Base-by-base conservation (phyloP, 805 yeast genomes). In the Scheffersomyces lignosus region DNA sequence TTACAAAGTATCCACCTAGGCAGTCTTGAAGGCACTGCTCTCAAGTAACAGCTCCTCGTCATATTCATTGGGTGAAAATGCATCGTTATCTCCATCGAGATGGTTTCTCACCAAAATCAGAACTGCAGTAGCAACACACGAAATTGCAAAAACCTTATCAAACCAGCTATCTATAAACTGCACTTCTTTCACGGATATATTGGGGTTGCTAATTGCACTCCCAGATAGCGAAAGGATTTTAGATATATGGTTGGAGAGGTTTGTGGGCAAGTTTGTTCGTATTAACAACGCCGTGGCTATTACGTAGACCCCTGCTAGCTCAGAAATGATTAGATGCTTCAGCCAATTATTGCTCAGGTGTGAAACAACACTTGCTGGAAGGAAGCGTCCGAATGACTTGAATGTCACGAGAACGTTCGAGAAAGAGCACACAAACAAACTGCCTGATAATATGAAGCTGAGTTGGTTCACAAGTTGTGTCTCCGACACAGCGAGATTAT, bases 361-460 rank as follows among this genome's bases (percentile, higher is more conserved):
- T 10, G 24, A 7, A 10, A 7, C 24, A 4, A 38, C 40, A 16
- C 58, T 36, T 3, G 35, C 34, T 5, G 36, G 27, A 1, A 44
- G 31, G 17, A 59, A 41, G 24, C 54, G 49, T 7, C 63, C 56
- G 12, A 82, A 58, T 23, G 82, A 81, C 28, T 77, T 71, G 40
- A 83, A 73, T 0, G 90, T 81, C 27, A 72, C 61, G 32, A 73
- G 56, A 1, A 83, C 89, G 37, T 81, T 81, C 17, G 83, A 79
- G 47, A 83, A 71, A 1, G 87, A 80, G 40, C 83, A 73, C 1
- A 77, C 50, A 47, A 83, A 83, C 35, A 83, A 63, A 12, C 73
- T 69, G 8, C 82, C 78, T 1, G 87, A 78, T 12, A 83, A 51
- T 2, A 78, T 44, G 40, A 83, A 70, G 30, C 77, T 65, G 27